Evolutionary conservation across 2,329 filamentous ascomycete genomes (phyloP), one percentile per base, ranked within the genome.

Genomic region (Aspergillus sp.): DNA sequence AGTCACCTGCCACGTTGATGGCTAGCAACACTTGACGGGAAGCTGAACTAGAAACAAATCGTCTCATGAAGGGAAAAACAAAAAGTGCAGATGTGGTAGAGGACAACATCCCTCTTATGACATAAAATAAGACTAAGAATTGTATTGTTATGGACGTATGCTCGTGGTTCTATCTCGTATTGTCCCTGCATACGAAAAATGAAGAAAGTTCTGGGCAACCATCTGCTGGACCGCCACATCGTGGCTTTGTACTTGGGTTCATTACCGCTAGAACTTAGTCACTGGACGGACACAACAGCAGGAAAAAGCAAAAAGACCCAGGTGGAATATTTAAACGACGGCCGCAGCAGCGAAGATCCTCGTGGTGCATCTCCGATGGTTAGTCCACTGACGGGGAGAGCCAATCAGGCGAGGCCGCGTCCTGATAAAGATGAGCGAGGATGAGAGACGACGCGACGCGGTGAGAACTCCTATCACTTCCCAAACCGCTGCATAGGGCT

Each of bases 321-420:
- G 25, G 52, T 36, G 38, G 41, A 17, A 45, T 55, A 55, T 55
- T 55, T 55, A 55, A 55, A 55, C 38, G 38, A 43, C 36, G 36
- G 38, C 38, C 38, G 52, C 52, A 41, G 36, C 52, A 45, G 41
- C 52, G 52, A 41, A 43, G 52, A 55, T 55, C 52, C 38, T 38
- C 52, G 38, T 43, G 52, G 38, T 28, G 30, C 21, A 36, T 36
- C 41, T 43, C n/a, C n/a, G 21, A 17, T 25, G 8, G 17, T 17
- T 55, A 55, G 52, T 55, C 19, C 6, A 39, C 38, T 36, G n/a
- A 15, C n/a, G 8, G 25, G 5, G n/a, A 41, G 52, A 28, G 21
- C 52, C 52, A 55, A 55, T 55, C 38, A 55, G n/a, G 30, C 38
- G 21, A 30, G 52, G 36, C 52, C 21, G 21, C 36, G 52, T 55